Evolutionary conservation across 2,329 filamentous ascomycete species (phyloP), one percentile per base, ranked within the genome.

Genomic region (Phialemonium atrogriseum): DNA sequence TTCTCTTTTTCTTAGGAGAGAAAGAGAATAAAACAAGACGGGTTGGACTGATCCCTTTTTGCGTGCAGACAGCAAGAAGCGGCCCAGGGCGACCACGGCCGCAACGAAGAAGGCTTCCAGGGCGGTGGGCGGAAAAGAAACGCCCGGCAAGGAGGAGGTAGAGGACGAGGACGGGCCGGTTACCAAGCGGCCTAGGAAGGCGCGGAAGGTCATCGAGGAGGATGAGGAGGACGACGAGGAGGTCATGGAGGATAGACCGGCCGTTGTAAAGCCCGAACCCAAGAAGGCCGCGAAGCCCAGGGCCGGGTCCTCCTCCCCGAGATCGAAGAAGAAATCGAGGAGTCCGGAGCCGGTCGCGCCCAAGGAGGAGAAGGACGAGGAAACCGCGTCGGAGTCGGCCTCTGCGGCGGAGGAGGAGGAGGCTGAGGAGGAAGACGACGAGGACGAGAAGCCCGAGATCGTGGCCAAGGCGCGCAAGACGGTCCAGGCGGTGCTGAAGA

Each of bases 381-480:
- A 47, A 6, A 46, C 47, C 28, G 55, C 57, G 12, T 60, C 62
- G 5, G 63, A 63, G 20, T 56, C 62, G 5, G 51, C 56, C 16
- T 70, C 66, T 0, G 72, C 73, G 19, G 64, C 61, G 6, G 75
- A 76, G 34, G 69, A 67, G 13, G 57, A 60, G 11, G 56, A 59
- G 10, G 56, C 54, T 7, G 67, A 68, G 3, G 60, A 61, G n/a
- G 64, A 66, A 14, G 63, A 70, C 14, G 69, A 71, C 7, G 66
- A 66, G 30, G 73, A 70, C 6, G 67, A 83, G 47, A 84, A 84
- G 50, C 77, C 85, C 2, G 77, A 80, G 43, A 57, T 78, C 27
- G 76, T 77, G 30, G 79, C 76, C 24, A 88, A 93, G 56, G 79
- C 77, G 27, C 77, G 84, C 26, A 75, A 89, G 55, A 84, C 85